A percentile compares a stretch with the other conserved stretches of the same genome.
Conservation (phyloP, 106 monocot species). For the Agapanthus africanus region DNA sequence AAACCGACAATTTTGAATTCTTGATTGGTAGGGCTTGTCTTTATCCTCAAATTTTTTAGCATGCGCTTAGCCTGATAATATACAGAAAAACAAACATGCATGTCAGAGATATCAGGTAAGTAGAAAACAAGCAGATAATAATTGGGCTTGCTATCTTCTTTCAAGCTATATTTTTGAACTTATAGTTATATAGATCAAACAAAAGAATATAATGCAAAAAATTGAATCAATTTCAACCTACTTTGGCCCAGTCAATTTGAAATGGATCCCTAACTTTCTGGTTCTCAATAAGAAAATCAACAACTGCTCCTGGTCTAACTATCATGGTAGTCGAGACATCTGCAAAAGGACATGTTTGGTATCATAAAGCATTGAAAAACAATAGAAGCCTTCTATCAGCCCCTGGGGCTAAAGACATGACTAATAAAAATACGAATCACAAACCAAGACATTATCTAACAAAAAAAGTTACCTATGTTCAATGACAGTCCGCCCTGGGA, state of each 20-base stretch:
- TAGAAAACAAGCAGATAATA: neutral
- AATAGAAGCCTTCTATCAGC: neutral
- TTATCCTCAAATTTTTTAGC: constrained; percentile 79
- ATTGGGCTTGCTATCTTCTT: no score
- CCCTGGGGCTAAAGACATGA: neutral
- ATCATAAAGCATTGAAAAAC: neutral
- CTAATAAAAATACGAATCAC: neutral
- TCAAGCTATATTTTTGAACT: neutral
- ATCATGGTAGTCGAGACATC: constrained; percentile 99
- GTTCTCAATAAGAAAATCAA: constrained; percentile 74
- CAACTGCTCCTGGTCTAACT: constrained; percentile 76
- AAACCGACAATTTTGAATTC: constrained; percentile 86
- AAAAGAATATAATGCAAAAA: neutral
- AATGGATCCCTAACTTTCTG: constrained; percentile 62
- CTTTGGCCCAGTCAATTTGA: constrained; percentile 78
- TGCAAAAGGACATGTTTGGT: constrained; percentile 1
- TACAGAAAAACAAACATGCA: neutral
- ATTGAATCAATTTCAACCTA: constrained; percentile 11
- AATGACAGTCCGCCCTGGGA: constrained; percentile 21
- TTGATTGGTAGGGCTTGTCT: constrained; percentile 23
- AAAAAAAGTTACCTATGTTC: constrained; percentile 68
- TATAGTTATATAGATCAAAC: neutral
- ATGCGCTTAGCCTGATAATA: constrained; percentile 63
- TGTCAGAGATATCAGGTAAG: neutral
- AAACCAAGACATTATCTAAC: neutral